Conservation (phyloP, 2,329 filamentous ascomycete species). For the Pseudopyricularia cyperi region DNA sequence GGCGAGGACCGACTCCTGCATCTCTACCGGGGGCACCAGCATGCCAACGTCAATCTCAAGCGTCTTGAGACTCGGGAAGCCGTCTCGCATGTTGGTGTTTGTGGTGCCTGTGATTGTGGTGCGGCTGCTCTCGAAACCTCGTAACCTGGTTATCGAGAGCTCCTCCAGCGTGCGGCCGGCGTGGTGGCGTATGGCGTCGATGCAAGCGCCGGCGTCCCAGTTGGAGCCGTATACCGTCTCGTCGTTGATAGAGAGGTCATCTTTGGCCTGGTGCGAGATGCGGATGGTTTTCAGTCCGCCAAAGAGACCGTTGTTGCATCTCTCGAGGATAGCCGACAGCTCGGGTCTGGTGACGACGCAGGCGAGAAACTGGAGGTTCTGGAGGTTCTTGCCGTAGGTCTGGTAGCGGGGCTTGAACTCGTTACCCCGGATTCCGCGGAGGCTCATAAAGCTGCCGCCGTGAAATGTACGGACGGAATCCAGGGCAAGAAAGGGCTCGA, state of each 20-base stretch:
- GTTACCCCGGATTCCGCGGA: neutral
- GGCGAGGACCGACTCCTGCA: neutral
- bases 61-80: neutral
- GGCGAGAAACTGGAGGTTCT: neutral
- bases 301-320: neutral
- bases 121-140: neutral
- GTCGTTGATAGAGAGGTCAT: neutral
- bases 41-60: neutral
- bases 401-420: neutral
- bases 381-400: neutral
- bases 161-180: neutral
- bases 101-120: neutral
- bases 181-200: neutral
- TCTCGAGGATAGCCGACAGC: neutral
- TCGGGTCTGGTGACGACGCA: neutral
- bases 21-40: neutral
- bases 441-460: neutral
- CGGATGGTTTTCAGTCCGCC: neutral
- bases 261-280: neutral
- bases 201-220: neutral
- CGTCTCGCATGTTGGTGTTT: neutral
- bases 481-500: neutral
- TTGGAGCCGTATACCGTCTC: too few relatives aligned
- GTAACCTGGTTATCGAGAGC: neutral
- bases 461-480: neutral